phyloP scores from a whole-genome alignment of 1,139 yeast species.

The Ashbya aceris region DNA sequence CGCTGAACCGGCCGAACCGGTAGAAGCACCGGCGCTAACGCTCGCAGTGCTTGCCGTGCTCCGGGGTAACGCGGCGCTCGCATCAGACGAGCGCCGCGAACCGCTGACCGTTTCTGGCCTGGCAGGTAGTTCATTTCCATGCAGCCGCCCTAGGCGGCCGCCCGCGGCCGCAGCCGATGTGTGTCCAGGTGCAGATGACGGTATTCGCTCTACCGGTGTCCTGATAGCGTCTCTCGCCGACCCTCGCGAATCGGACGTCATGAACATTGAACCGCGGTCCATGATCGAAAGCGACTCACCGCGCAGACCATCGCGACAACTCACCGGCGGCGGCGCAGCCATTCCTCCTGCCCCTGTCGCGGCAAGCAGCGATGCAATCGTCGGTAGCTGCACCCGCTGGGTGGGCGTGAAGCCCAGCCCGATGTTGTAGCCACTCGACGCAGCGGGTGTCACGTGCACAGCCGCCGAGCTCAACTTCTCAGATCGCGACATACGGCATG shows the following conservation, averaged over 20 bases:
- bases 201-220: slow-evolving; percentile 2
- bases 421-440: slow-evolving; percentile 2
- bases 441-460: slow-evolving; percentile 4
- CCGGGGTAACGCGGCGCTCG: not conserved
- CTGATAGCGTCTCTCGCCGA: not conserved
- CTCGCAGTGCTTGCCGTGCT: slow-evolving; percentile 3
- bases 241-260: slow-evolving; percentile 14
- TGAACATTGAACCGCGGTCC: slow-evolving; percentile 13
- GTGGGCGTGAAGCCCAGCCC: slow-evolving; percentile 5
- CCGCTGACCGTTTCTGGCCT: not conserved
- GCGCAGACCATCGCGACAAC: not conserved
- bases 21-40: not conserved
- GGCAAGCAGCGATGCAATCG: slow-evolving; percentile 4
- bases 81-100: not conserved
- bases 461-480: slow-evolving; percentile 5
- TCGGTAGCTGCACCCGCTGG: slow-evolving; percentile 5
- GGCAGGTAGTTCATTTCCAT: not conserved
- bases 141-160: not conserved
- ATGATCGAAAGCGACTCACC: slow-evolving; percentile 6
- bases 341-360: not conserved
- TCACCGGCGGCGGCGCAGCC: slow-evolving; percentile 3
- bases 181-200: not conserved
- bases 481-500: slow-evolving; percentile 5
- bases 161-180: not conserved
- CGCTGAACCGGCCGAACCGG: slow-evolving; percentile 2